These are phyloP conservation scores for Rhodosporidiobolus sp. DNA, from an alignment of 768 basidiomycete species.

Conservation along the genomic window DNA sequence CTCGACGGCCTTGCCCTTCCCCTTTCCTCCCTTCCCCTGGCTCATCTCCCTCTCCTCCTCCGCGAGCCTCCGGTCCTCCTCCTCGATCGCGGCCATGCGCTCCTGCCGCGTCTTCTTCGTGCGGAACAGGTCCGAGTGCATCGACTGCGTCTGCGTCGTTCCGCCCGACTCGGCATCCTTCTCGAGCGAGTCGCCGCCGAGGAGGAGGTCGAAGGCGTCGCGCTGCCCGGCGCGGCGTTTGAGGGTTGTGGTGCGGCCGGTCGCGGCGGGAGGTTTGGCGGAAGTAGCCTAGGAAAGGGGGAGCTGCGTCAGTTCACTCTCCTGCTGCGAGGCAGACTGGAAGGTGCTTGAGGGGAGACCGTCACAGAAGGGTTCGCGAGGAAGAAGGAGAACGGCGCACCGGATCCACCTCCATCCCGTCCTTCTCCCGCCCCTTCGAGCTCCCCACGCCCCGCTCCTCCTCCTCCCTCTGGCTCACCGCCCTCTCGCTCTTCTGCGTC, in stretches of 20 bases:
- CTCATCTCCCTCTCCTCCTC: slow-evolving; percentile 63
- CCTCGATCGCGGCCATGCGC: slow-evolving; percentile 80
- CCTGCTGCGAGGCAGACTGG: too few species aligned
- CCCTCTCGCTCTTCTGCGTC: too few species aligned
- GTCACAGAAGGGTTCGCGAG: too few species aligned
- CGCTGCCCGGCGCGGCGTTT: background rate
- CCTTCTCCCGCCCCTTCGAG: background rate
- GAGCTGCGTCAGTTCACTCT: too few species aligned
- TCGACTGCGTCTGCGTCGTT: background rate
- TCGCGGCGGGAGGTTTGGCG: background rate
- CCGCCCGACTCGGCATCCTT: too few species aligned
- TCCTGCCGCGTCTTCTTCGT: slow-evolving; percentile 64
- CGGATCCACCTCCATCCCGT: background rate
- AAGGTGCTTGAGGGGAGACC: too few species aligned
- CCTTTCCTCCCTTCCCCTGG: slow-evolving; percentile 53
- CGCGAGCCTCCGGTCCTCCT: slow-evolving; percentile 55
- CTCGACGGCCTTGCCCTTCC: slow-evolving; percentile 12
- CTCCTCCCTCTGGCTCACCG: too few species aligned
- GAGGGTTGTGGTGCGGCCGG: background rate
- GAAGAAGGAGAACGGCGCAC: background rate
- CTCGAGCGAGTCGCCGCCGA: slow-evolving; percentile 21
- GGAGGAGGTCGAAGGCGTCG: background rate
- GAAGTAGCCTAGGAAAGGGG: background rate
- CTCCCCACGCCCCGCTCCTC: too few species aligned
- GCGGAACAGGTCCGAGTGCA: background rate